Conservation (phyloP, 1,284 basidiomycete genomes). For the Papiliotrema laurentii region DNA sequence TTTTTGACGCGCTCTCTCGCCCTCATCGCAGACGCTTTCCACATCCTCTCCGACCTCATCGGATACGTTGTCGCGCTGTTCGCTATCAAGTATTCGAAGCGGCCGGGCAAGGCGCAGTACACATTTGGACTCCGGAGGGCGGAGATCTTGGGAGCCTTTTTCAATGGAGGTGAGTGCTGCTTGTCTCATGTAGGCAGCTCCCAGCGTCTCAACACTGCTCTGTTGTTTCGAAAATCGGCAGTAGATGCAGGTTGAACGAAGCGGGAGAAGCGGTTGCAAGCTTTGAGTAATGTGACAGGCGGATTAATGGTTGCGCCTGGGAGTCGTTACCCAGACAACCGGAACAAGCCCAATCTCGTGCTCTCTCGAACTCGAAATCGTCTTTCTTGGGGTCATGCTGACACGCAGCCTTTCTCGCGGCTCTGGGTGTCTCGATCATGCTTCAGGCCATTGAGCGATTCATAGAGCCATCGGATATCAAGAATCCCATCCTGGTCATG, state of each 20-base stretch:
- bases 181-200: too few species aligned
- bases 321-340: too few species aligned
- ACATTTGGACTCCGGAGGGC: not conserved
- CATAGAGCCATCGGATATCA: conserved; percentile 7
- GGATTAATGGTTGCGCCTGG: too few species aligned
- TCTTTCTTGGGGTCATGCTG: too few species aligned
- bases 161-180: conserved; percentile 1
- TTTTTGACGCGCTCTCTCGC: not conserved
- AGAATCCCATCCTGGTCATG: conserved; percentile 4
- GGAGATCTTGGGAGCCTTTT: not conserved
- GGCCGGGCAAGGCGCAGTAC: not conserved
- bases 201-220: too few species aligned
- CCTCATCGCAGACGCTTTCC: not conserved
- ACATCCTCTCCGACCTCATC: not conserved
- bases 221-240: too few species aligned
- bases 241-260: too few species aligned
- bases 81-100: not conserved
- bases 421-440: conserved; percentile 9
- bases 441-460: conserved; percentile 10
- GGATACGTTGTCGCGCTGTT: not conserved
- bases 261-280: too few species aligned
- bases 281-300: too few species aligned
- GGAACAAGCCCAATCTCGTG: too few species aligned
- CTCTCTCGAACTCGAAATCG: not conserved
- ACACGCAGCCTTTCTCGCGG: conserved; percentile 5